Base-by-base conservation (phyloP, 495 filamentous ascomycete species). In the Terfezia boudieri region DNA sequence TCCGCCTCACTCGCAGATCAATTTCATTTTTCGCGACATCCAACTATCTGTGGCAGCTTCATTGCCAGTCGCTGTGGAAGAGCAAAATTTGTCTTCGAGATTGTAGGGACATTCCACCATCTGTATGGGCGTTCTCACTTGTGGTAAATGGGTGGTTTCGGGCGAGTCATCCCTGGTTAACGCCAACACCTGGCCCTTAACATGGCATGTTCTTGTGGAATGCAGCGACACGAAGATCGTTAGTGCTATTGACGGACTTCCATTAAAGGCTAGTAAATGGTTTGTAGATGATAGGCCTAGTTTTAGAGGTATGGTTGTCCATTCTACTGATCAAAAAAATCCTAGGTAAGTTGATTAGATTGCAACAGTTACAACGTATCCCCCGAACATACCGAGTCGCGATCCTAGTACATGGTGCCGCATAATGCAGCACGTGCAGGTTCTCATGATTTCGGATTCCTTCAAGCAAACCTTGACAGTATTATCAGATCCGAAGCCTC, bases 371-470 rank as follows among this genome's bases (percentile, higher is more conserved):
- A n/a, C n/a, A n/a, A n/a, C n/a, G n/a, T 65, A 64, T 17, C 62
- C 62, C 1, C 59, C 62, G 10, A 58, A 58, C 32, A 36, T 64
- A 6, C 55, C 62, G 10, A 57, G 56, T 16, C 56, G 62, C 6
- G 62, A 64, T 49, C 49, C 59, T 10, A 49, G 53, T 11, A 61
- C 62, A 0, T 60, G 63, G 53, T 64, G 62, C 22, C 55, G 62
- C 11, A 53, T 60, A 17, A 52, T 65, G 51, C 52, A 64, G 58
- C 71, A 73, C 54, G 59, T 63, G 20, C 70, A 69, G 51, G 66
- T 69, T 59, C 58, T 70, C 66, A 72, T 74, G 65, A 51, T 71
- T 56, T 64, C 65, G 52, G 62, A 63, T 68, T 69, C 63, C 60
- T 64, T 48, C 56, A 58, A 50, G 49, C 11, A 9, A 38, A 12